Percentiles rank a stretch among this genome's conserved stretches.
These are phyloP conservation scores for Clavispora phyllophila DNA, from an alignment of 805 yeast species.

Conservation along the genomic window DNA sequence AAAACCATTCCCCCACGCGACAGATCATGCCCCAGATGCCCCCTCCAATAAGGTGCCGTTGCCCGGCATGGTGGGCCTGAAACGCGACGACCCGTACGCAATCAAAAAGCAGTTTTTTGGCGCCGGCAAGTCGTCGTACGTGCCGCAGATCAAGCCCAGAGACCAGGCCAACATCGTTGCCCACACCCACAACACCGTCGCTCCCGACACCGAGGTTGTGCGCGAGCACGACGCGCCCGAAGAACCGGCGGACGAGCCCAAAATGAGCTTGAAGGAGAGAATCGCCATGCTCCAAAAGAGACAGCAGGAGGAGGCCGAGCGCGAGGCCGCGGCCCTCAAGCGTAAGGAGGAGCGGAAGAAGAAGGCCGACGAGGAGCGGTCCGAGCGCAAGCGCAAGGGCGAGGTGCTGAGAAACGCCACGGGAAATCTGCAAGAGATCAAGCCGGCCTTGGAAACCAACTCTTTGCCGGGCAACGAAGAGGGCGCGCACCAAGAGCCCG, in stretches of 20 bases:
- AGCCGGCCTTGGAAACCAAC: neutral
- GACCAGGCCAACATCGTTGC: conserved; percentile 30
- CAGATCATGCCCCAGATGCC: too few species aligned
- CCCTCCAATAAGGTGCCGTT: conserved; percentile 12
- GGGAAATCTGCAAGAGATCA: neutral
- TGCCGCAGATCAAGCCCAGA: conserved; percentile 43
- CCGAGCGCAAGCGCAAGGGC: neutral
- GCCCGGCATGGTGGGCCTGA: conserved; percentile 23
- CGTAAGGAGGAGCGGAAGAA: conserved; percentile 48
- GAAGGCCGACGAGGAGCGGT: conserved; percentile 23
- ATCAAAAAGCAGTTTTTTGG: conserved; percentile 53
- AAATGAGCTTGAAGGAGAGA: conserved; percentile 79
- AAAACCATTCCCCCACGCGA: too few species aligned
- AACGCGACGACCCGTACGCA: conserved; percentile 40
- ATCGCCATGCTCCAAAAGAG: conserved; percentile 78
- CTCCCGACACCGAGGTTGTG: conserved; percentile 15
- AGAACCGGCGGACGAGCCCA: conserved; percentile 59
- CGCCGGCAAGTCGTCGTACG: conserved; percentile 56
- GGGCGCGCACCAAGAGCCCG: too few species aligned
- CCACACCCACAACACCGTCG: conserved; percentile 26
- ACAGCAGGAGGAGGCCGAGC: conserved; percentile 74
- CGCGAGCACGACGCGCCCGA: conserved; percentile 8
- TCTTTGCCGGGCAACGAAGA: neutral
- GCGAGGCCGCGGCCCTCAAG: conserved; percentile 55
- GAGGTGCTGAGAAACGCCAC: conserved; percentile 1